phyloP scores from a whole-genome alignment of 345 rosid species.

The Eucalyptus viminalis region DNA sequence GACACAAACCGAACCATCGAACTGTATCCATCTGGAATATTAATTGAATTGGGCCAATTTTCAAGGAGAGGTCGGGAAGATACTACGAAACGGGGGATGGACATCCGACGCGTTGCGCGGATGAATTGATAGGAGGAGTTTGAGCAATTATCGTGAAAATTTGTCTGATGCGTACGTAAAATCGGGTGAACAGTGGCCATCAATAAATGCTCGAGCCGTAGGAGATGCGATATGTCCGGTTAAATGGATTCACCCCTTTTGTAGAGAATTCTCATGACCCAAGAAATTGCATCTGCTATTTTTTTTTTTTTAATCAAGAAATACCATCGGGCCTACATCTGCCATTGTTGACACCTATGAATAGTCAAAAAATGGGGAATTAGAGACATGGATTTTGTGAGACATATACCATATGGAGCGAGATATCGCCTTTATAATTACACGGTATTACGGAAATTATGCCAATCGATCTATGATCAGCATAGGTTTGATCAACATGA shows the following conservation, averaged over 20 bases:
- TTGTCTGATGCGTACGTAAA: background rate
- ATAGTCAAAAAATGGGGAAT: background rate
- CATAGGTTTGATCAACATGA: background rate
- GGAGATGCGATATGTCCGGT: background rate
- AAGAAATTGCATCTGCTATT: background rate
- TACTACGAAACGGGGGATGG: background rate
- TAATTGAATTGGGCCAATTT: constrained; percentile 3
- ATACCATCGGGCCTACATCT: no score
- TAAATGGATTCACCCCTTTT: background rate
- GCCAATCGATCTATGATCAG: background rate
- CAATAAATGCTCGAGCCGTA: background rate
- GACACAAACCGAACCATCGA: background rate
- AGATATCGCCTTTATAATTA: background rate
- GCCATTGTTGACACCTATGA: background rate
- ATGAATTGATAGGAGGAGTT: background rate
- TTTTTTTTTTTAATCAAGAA: no score
- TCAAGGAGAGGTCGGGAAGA: background rate
- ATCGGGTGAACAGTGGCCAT: background rate
- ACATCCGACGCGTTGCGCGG: background rate
- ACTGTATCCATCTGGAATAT: background rate
- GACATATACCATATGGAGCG: background rate
- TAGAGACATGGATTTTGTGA: background rate
- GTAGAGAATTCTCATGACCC: background rate
- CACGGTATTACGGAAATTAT: background rate
- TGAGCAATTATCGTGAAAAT: background rate